phyloP scores from a whole-genome alignment of 192 early-diverging fungal species.

The Entomortierella chlamydospora region DNA sequence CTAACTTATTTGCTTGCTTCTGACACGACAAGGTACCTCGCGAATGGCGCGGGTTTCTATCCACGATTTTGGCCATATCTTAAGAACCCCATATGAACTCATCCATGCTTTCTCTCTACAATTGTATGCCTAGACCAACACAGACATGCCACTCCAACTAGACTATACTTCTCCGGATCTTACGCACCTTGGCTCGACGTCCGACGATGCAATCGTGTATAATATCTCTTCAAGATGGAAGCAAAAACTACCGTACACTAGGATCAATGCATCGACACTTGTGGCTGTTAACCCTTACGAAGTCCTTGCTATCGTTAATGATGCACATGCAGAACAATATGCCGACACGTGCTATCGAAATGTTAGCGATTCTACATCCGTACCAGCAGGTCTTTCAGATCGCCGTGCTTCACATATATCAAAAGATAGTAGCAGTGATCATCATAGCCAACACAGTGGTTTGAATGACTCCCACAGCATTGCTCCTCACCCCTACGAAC shows the following conservation, averaged over 20 bases:
- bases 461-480: constrained; percentile 29
- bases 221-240: constrained; percentile 60
- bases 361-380: constrained; percentile 21
- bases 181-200: constrained; percentile 48
- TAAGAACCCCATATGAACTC: too few species aligned
- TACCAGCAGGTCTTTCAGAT: background rate
- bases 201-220: constrained; percentile 61
- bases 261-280: constrained; percentile 55
- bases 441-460: constrained; percentile 45
- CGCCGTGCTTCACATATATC: constrained; percentile 2
- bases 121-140: background rate
- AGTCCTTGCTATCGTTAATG: constrained; percentile 55
- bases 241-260: constrained; percentile 63
- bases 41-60: too few species aligned
- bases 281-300: constrained; percentile 64
- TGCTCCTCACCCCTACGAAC: constrained; percentile 74
- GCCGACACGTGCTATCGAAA: constrained; percentile 66
- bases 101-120: too few species aligned
- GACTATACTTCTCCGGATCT: constrained; percentile 53
- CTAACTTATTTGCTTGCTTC: too few species aligned
- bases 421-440: constrained; percentile 19
- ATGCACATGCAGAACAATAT: constrained; percentile 61
- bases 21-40: too few species aligned
- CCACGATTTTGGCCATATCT: too few species aligned
- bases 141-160: constrained; percentile 33